phyloP scores from a whole-genome alignment of 1,139 yeast genomes.

The Yamadazyma dushanensis region DNA sequence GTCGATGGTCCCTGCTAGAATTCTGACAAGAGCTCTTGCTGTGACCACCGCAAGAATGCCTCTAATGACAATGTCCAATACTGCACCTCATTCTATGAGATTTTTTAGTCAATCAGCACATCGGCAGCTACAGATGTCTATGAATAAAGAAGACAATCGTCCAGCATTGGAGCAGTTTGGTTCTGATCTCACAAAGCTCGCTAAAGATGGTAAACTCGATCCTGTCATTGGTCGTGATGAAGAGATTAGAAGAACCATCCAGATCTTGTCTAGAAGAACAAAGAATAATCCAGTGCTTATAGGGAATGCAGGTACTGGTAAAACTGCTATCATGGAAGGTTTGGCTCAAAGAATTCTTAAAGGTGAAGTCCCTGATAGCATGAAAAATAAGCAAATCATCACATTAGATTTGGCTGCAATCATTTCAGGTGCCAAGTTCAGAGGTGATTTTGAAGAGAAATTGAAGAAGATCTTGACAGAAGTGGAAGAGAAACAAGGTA shows the following conservation, averaged over 20 bases:
- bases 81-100: slow-evolving; percentile 5
- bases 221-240: slow-evolving; percentile 98
- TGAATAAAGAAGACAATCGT: slow-evolving; percentile 53
- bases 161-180: slow-evolving; percentile 88
- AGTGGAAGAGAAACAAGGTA: slow-evolving; percentile 79
- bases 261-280: slow-evolving; percentile 86
- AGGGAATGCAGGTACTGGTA: slow-evolving; percentile 98
- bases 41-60: not conserved
- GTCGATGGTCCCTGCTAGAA: not conserved
- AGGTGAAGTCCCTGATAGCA: slow-evolving; percentile 92
- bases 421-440: slow-evolving; percentile 90
- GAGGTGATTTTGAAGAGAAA: slow-evolving; percentile 95
- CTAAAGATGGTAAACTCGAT: slow-evolving; percentile 86
- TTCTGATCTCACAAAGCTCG: slow-evolving; percentile 82
- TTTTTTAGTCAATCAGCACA: slow-evolving; percentile 7
- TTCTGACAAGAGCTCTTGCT: not conserved
- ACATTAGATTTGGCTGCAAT: slow-evolving; percentile 86
- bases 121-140: slow-evolving; percentile 31
- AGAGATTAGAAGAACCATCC: slow-evolving; percentile 89
- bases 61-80: not conserved
- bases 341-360: slow-evolving; percentile 88
- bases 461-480: slow-evolving; percentile 82
- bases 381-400: slow-evolving; percentile 80
- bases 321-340: slow-evolving; percentile 95
- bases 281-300: slow-evolving; percentile 92